These are phyloP conservation scores for Pseudoturritis turrita DNA, from an alignment of 345 rosid genomes.

Conservation along the genomic window DNA sequence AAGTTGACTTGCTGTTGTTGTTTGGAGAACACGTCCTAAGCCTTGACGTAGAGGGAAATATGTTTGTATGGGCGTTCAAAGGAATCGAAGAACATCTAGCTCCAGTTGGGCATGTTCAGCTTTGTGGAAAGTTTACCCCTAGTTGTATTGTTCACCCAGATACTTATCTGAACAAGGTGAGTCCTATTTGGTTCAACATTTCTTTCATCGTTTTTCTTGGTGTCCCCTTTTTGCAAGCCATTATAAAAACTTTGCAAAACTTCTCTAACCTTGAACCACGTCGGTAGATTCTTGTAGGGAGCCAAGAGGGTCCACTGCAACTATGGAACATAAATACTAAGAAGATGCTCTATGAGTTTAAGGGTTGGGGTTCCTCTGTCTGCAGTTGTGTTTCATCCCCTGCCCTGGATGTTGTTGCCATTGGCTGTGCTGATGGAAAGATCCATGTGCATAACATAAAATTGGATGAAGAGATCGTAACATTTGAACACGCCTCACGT, in stretches of 20 bases:
- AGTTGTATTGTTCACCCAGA: conserved; percentile 87
- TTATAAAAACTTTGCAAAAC: neutral
- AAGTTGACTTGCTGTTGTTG: conserved; percentile 63
- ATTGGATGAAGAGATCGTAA: conserved; percentile 65
- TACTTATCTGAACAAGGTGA: conserved; percentile 90
- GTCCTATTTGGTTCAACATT: neutral
- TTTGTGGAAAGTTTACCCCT: conserved; percentile 59
- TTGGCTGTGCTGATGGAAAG: conserved; percentile 93
- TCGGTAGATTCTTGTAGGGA: conserved; percentile 74
- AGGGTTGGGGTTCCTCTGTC: conserved; percentile 77
- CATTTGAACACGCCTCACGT: conserved; percentile 71
- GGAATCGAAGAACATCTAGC: conserved; percentile 52
- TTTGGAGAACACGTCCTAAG: conserved; percentile 86
- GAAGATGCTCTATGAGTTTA: conserved; percentile 72
- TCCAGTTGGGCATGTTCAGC: conserved; percentile 60
- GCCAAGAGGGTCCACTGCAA: conserved; percentile 84
- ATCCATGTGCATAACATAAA: conserved; percentile 83
- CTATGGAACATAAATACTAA: conserved; percentile 94
- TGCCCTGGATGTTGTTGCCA: conserved; percentile 87
- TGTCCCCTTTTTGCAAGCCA: neutral
- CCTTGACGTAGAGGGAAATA: conserved; percentile 67
- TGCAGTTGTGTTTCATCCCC: conserved; percentile 87
- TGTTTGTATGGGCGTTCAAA: conserved; percentile 80
- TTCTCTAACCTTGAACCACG: conserved; percentile 13
- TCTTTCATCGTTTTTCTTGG: neutral